Base-by-base conservation (phyloP, 2,329 filamentous ascomycete species). In the Teratosphaeria nubilosa region DNA sequence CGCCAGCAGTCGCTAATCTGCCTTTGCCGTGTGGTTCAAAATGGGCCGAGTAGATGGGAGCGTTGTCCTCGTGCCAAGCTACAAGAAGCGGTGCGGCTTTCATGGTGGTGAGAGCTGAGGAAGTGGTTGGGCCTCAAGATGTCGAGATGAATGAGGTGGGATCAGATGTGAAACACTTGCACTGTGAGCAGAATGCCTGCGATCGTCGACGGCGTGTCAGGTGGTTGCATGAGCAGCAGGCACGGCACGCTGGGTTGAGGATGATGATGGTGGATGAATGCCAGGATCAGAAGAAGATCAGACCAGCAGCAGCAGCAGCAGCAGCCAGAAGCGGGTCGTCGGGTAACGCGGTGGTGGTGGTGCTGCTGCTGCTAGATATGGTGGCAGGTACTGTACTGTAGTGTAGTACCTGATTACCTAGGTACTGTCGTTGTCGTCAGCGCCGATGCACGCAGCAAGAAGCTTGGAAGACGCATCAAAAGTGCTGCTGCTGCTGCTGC, bases 21-120 rank as follows among this genome's bases (percentile, higher is more conserved):
- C 91, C 91, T 74, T 94, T 96, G 63, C 90, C 91, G 70, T 90
- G 82, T 53, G 90, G 90, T 73, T 99, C 92, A 73, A 97, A 99
- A 74, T 97, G 92, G 66, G 91, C 90, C 51, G 92, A 96, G 78
- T 97, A 99, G 73, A 99, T 91, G 59, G 94, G 94, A 68, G 90
- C 86, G 77, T 95, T 96, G 72, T 96, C 90, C 75, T 96, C 90
- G 76, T 99, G 95, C 94, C 94, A 99, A 80, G 95, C 90, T 77
- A 99, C 92, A 72, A 97, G 92, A 67, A 99, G 82, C 68, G 94
- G 92, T 70, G 90, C 87, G 72, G 91, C 91, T 83, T 95, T 97
- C 94, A 99, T 99, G 55, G 58, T 69, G 66, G 53, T 13, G 41
- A 48, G 41, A 25, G 54, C 54, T 50, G 54, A 51, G 54, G 37